These are phyloP conservation scores for Phlyctochytrium bullatum DNA, from an alignment of 192 early-diverging fungal species.

Conservation along the genomic window DNA sequence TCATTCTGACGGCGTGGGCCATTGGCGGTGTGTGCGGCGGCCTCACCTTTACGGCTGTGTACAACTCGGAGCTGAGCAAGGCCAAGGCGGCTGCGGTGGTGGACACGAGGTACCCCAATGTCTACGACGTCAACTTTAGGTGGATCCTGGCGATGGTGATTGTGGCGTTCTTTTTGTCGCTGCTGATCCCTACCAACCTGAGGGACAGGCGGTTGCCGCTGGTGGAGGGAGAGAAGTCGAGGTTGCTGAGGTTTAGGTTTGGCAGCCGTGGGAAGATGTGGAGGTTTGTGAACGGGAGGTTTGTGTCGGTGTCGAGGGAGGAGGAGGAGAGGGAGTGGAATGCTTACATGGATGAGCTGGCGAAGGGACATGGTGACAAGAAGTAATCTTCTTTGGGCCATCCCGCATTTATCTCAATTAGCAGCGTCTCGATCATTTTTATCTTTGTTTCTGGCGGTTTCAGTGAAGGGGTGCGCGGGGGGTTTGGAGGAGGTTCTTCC, in stretches of 20 bases:
- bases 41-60: constrained; percentile 64
- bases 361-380: background rate
- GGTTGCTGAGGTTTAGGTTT: constrained; percentile 45
- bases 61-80: constrained; percentile 41
- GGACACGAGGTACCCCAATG: constrained; percentile 41
- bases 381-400: too few species aligned
- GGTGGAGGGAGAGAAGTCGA: constrained; percentile 48
- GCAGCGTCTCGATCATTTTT: too few species aligned
- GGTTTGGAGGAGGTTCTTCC: too few species aligned
- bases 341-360: constrained; percentile 19
- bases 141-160: constrained; percentile 66
- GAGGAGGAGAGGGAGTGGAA: constrained; percentile 55
- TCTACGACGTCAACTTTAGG: constrained; percentile 58
- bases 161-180: constrained; percentile 54
- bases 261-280: constrained; percentile 51
- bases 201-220: constrained; percentile 67
- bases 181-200: constrained; percentile 61
- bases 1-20: constrained; percentile 77
- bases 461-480: too few species aligned
- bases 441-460: too few species aligned
- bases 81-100: constrained; percentile 4
- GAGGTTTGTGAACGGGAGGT: constrained; percentile 32
- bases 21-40: constrained; percentile 71
- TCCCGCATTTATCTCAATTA: too few species aligned
- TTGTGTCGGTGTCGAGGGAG: constrained; percentile 33